Evolutionary conservation across 306 rosid species (phyloP).

Genomic region (Phaseolus lunatus): DNA sequence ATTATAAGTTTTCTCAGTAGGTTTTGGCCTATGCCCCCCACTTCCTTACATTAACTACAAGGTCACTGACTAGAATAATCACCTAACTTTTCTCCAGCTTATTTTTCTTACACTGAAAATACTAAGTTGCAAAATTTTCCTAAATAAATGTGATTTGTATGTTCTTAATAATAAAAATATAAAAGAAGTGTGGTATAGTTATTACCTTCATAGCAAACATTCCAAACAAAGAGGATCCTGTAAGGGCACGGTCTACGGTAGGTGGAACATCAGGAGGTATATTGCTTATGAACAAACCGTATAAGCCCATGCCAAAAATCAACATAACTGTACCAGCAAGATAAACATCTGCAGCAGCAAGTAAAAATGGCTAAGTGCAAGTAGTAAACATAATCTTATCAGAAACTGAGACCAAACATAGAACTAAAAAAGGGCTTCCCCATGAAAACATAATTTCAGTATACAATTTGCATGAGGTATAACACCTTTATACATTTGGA

Average conservation of each 20-base stretch:
- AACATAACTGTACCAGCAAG: slow-evolving; percentile 99
- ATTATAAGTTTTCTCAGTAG: too few relatives aligned
- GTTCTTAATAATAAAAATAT: background rate
- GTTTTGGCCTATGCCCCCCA: too few relatives aligned
- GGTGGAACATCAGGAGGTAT: slow-evolving; percentile 63
- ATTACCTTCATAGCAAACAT: slow-evolving; percentile 95
- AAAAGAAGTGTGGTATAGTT: background rate
- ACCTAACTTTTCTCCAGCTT: slow-evolving; percentile 7
- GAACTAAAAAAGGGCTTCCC: slow-evolving; percentile 23
- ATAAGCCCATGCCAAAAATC: slow-evolving; percentile 94
- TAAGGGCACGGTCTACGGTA: slow-evolving; percentile 71
- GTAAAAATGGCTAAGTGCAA: slow-evolving; percentile 13
- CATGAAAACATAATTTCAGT: slow-evolving; percentile 1
- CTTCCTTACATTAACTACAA: too few relatives aligned
- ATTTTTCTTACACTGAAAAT: background rate
- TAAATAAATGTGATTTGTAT: background rate
- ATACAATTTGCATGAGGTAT: slow-evolving; percentile 15
- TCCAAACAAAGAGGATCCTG: slow-evolving; percentile 88
- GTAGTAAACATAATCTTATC: slow-evolving; percentile 1
- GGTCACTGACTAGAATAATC: background rate
- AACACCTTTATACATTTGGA: background rate
- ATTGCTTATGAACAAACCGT: slow-evolving; percentile 88
- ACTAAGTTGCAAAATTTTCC: background rate
- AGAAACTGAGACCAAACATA: background rate
- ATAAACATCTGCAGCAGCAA: slow-evolving; percentile 83